Evolutionary conservation across 331 rosid genomes (phyloP), one percentile per base, ranked within the genome.

Genomic region (Spiraea crenata): DNA sequence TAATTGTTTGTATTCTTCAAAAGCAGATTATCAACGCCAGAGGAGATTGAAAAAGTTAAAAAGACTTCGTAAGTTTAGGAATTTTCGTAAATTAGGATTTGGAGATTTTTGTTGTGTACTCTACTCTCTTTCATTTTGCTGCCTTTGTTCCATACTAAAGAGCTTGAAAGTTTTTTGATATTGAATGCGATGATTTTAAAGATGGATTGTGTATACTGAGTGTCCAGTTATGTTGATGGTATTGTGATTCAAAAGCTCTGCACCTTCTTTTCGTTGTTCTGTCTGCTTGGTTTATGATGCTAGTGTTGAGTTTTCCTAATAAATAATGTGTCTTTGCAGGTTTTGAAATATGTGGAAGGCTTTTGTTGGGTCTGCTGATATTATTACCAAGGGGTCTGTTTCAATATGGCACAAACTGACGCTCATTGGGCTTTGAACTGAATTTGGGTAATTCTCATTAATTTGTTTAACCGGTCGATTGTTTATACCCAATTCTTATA

Each of bases 301-400:
- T 45, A 65, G 4, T 42, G 15, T 5, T 56, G 56, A 64, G 44
- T 49, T 51, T 34, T 19, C 38, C 63, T 58, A 64, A 61, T 65
- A 25, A 70, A 65, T n/a, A 37, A 38, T 41, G 42, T 42, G 15
- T 75, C 80, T 64, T 79, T 77, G 78, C 78, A 93, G 99, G 92
- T 91, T 77, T 78, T 83, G 82, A 93, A 87, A 73, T 93, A 86
- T 73, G 95, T 91, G 49, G 99, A 93, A 85, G 99, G 99, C 77
- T 89, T 93, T 70, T 91, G 97, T 73, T 93, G 99, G 99, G 96
- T 93, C 52, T 87, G 96, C 76, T 96, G 95, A 51, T 93, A 93
- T 77, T 93, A 93, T 82, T 91, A 87, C 83, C 96, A 92, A 79
- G 99, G 99, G 57, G 97, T 93, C 66, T 89, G 97, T 87, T 93